phyloP scores from a whole-genome alignment of 345 rosid species.

The Salix arbutifolia region DNA sequence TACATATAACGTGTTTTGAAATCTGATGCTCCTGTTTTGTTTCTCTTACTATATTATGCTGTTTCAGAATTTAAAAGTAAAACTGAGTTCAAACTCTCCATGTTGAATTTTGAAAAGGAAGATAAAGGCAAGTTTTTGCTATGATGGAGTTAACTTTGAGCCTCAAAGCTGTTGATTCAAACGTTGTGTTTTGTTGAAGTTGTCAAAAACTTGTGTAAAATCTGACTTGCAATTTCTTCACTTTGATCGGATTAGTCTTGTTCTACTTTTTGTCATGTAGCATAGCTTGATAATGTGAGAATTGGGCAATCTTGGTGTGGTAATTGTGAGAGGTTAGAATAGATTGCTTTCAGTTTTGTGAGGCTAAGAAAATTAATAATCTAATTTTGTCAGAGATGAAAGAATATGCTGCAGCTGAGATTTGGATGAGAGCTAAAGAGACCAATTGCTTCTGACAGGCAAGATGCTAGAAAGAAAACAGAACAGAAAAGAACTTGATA shows the following conservation, averaged over 20 bases:
- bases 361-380: neutral
- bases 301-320: neutral
- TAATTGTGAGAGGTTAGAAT: neutral
- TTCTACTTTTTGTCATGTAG: neutral
- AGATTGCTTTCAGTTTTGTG: neutral
- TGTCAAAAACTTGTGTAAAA: neutral
- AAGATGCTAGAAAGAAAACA: neutral
- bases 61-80: neutral
- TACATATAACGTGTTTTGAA: neutral
- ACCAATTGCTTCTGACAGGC: neutral
- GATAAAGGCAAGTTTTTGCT: neutral
- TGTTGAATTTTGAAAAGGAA: neutral
- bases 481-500: neutral
- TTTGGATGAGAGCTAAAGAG: neutral
- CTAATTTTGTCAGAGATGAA: neutral
- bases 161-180: neutral
- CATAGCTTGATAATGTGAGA: neutral
- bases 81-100: neutral
- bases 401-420: neutral
- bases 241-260: neutral
- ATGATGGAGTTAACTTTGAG: neutral
- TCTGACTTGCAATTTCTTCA: neutral
- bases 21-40: neutral
- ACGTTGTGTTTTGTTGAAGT: neutral
- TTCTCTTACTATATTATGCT: neutral